Conservation (phyloP, 2,329 filamentous ascomycete species). For the Elsinoe necatrix region DNA sequence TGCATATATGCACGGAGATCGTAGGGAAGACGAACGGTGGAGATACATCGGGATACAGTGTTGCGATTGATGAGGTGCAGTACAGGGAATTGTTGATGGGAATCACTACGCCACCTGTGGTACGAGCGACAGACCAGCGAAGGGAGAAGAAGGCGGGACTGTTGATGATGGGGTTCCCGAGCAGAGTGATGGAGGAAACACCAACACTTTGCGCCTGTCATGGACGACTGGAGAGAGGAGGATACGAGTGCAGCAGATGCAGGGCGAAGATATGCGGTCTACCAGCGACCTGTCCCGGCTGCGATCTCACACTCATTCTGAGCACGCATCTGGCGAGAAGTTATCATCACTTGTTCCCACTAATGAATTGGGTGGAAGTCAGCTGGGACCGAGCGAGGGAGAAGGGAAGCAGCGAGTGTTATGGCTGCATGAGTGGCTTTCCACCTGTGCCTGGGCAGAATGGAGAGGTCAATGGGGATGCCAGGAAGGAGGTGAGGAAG, state of each 20-base stretch:
- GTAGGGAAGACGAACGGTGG: conserved; percentile 80
- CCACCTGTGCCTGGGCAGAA: conserved; percentile 39
- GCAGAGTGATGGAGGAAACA: conserved; percentile 63
- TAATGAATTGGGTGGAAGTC: conserved; percentile 86
- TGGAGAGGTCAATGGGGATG: conserved; percentile 13
- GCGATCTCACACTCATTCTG: conserved; percentile 83
- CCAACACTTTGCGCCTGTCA: conserved; percentile 86
- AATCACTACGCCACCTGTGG: conserved; percentile 80
- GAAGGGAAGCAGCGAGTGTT: conserved; percentile 52
- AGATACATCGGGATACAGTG: conserved; percentile 65
- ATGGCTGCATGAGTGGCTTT: conserved; percentile 68
- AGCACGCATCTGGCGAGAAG: conserved; percentile 89
- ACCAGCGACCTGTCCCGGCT: conserved; percentile 84
- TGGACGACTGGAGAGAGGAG: conserved; percentile 69
- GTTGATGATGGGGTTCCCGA: conserved; percentile 97
- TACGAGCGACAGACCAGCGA: conserved; percentile 41
- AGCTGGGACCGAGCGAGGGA: conserved; percentile 63
- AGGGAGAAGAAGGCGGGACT: conserved; percentile 47
- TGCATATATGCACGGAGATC: conserved; percentile 85
- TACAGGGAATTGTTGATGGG: conserved; percentile 83
- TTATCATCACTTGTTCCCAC: conserved; percentile 84
- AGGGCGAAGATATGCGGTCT: conserved; percentile 79
- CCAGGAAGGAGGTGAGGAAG: conserved; percentile 15
- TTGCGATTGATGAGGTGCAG: conserved; percentile 80
- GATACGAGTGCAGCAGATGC: conserved; percentile 87